A percentile compares a stretch with the other conserved stretches of the same genome.
These are phyloP conservation scores for Daphne laureola DNA, from an alignment of 441 rosid genomes.

Conservation along the genomic window DNA sequence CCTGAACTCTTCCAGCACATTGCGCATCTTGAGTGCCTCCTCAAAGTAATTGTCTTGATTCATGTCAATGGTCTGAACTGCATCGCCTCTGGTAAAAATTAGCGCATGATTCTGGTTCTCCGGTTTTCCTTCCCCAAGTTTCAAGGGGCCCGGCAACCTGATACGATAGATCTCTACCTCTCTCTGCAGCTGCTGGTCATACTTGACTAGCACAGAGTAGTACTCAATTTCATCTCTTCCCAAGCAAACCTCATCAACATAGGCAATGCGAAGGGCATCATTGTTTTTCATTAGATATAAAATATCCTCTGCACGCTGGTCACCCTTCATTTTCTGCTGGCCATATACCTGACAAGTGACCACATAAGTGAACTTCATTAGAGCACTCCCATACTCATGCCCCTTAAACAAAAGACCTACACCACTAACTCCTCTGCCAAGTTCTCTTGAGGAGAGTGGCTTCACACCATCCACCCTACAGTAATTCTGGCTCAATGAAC, in stretches of 20 bases:
- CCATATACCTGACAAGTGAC: conserved; percentile 75
- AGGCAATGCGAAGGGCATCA: conserved; percentile 71
- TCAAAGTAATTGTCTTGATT: conserved; percentile 74
- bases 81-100: conserved; percentile 73
- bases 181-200: conserved; percentile 41
- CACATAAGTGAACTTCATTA: conserved; percentile 65
- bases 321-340: conserved; percentile 59
- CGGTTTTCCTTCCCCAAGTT: conserved; percentile 76
- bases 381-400: conserved; percentile 54
- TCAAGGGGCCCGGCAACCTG: conserved; percentile 65
- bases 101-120: conserved; percentile 76
- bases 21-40: conserved; percentile 72
- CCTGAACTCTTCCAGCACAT: conserved; percentile 57
- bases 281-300: conserved; percentile 47
- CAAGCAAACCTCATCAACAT: conserved; percentile 52
- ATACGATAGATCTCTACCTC: conserved; percentile 72
- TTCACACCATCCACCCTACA: conserved; percentile 16
- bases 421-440: conserved; percentile 44
- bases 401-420: conserved; percentile 46
- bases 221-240: conserved; percentile 46
- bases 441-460: conserved; percentile 29
- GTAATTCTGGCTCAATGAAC: too few relatives aligned
- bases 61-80: conserved; percentile 76
- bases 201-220: conserved; percentile 63
- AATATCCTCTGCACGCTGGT: conserved; percentile 64